Base-by-base conservation (phyloP, 768 basidiomycete species). In the Hypsizygus marmoreus region DNA sequence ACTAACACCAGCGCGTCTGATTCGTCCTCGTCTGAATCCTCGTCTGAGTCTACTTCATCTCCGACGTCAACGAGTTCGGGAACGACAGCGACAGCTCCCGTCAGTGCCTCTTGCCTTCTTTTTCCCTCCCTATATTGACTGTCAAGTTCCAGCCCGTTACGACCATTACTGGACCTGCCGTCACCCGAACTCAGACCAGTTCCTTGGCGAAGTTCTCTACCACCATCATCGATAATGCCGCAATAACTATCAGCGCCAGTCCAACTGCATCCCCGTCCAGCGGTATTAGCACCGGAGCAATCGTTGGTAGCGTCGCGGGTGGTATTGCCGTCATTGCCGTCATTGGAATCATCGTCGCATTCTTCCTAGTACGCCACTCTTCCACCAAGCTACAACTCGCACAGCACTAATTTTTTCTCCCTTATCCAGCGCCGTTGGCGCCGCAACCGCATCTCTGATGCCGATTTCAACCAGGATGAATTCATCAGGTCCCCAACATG, bases 261-360 rank as follows among this genome's bases (percentile, higher is more conserved):
- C 16, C 57, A 0, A 46, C 50, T 25, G 47, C 45, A 20, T 45
- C 56, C 13, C 24, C 56, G 5, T 51, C 58, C 6, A 40, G 55
- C 16, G 62, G 58, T 7, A 33, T 72, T 35, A 65, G 65, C 35
- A 66, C 72, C 12, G 76, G 75, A n/a, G 57, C 72, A 19, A 61
- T 79, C 36, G 68, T 73, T 9, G 69, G 69, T 12, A 62, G 66
- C 20, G 53, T 68, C 16, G 68, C 59, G 0, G 76, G 73, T 17
- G 72, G 66, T 35, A 62, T 79, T 24, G 61, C 61, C 2, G 75
- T 66, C 17, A 47, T 67, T 24, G 64, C 69, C 4, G 44, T 65
- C n/a, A 55, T 71, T 43, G 54, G 68, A 17, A 65, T 74, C 39
- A 45, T 75, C 46, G 33, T 70, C 47, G 60, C 68, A 16, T 74